Base-by-base conservation (phyloP, 2,329 filamentous ascomycete species). In the Penicillium concentricum region DNA sequence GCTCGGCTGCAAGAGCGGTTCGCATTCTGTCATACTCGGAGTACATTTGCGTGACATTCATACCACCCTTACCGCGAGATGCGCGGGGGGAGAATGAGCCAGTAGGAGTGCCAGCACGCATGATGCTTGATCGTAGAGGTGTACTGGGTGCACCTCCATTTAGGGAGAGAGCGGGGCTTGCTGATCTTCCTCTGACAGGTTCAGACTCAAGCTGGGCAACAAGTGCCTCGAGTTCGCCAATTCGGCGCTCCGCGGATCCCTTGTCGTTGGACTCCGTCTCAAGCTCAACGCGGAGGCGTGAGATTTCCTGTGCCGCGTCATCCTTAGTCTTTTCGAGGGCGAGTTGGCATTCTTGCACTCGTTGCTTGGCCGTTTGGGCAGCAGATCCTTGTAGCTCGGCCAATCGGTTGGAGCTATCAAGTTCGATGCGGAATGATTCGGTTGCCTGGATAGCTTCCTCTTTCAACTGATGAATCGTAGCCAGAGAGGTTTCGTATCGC, bases 401-500 rank as follows among this genome's bases (percentile, higher is more conserved):
- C 20, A 99, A 82, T 43, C 94, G 86, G 57, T 85, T 87, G 26
- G 89, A 86, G 60, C 88, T 88, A 62, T 95, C 91, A 8, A 96
- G 81, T 71, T 97, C 92, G 54, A 92, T 87, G 65, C 88, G 87
- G 79, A 94, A 95, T 59, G 88, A 88, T 71, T 97, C 89, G 59
- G 96, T 87, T n/a, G 87, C 87, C 52, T 90, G 85, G 2, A 90
- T 88, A 26, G 89, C 88, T 20, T 90, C 85, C 69, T 96, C 92
- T 68, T 94, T 88, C 34, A 97, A 83, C 70, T 92, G 88, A 68
- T 97, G 91, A 30, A 96, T 86, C 68, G 88, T 91, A 42, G 84
- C 80, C 43, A 96, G 83, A 6, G 89, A 86, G 57, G 97, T 91
- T 58, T 97, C 92, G 1, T 90, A 87, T 77, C 94, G 96, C 68